These are phyloP conservation scores for Penicillium antarcticum DNA, from an alignment of 495 filamentous ascomycete genomes.

Conservation along the genomic window DNA sequence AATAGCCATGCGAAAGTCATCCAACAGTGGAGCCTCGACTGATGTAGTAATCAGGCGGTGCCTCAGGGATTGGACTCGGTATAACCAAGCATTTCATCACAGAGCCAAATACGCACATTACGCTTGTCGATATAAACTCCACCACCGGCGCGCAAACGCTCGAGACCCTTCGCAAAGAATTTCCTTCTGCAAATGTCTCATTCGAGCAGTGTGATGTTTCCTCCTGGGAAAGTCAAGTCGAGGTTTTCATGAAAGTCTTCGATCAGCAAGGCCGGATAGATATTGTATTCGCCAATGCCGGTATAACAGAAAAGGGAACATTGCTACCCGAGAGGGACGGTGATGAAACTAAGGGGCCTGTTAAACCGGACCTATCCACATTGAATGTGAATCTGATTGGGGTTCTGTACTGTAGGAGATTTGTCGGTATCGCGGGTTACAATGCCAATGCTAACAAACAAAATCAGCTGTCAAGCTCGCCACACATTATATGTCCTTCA, in stretches of 20 bases:
- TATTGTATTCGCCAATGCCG: conserved; percentile 55
- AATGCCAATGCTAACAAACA: not conserved
- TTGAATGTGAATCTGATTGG: conserved; percentile 49
- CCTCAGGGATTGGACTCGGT: conserved; percentile 52
- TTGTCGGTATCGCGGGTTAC: not conserved
- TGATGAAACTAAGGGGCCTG: conserved; percentile 17
- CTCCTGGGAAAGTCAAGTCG: conserved; percentile 45
- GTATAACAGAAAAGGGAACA: conserved; percentile 45
- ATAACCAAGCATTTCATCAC: conserved; percentile 47
- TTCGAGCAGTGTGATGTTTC: conserved; percentile 48
- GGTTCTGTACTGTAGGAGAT: conserved; percentile 49
- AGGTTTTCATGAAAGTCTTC: conserved; percentile 40
- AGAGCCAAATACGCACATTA: conserved; percentile 38
- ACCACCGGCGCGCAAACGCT: conserved; percentile 26
- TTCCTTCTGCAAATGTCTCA: conserved; percentile 28
- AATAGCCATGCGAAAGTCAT: not conserved
- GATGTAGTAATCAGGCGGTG: conserved; percentile 35
- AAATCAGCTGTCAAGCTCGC: conserved; percentile 46
- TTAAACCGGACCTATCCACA: conserved; percentile 36
- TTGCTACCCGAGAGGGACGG: conserved; percentile 21
- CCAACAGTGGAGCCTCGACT: too few relatives aligned
- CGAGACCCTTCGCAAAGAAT: conserved; percentile 29
- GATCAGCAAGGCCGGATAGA: conserved; percentile 39
- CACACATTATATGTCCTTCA: conserved; percentile 51
- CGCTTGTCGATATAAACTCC: conserved; percentile 51